Percentiles rank a stretch among this genome's conserved stretches.
Evolutionary conservation across 345 rosid species (phyloP).

Genomic region (Camelina neglecta): DNA sequence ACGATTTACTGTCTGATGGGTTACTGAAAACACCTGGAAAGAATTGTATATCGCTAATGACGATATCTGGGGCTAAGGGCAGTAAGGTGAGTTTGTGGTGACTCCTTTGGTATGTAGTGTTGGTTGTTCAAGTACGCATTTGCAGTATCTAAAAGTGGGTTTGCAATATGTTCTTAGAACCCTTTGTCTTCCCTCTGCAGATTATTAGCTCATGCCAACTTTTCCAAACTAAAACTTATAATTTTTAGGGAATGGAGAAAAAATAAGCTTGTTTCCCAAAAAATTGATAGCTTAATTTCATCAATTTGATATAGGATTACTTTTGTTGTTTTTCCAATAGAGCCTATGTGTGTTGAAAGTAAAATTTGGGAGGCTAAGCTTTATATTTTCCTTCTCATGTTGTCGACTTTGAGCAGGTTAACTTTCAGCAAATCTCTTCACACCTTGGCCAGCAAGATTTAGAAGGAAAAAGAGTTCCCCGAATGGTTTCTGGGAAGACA

Average conservation of each 20-base stretch:
- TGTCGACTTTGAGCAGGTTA: constrained; percentile 65
- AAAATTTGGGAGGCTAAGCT: constrained; percentile 4
- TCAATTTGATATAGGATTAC: neutral
- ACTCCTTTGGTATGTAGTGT: constrained; percentile 16
- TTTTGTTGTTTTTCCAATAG: neutral
- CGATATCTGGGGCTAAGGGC: constrained; percentile 99
- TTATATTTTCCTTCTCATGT: constrained; percentile 22
- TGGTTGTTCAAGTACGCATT: constrained; percentile 22
- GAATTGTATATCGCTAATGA: constrained; percentile 95
- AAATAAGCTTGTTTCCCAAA: neutral
- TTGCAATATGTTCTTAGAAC: neutral
- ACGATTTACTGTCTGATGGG: constrained; percentile 80
- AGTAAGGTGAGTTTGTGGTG: constrained; percentile 71
- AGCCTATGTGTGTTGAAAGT: neutral
- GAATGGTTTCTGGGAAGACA: constrained; percentile 99
- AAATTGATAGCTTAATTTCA: neutral
- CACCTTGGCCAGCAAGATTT: constrained; percentile 97
- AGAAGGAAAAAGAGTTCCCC: constrained; percentile 97
- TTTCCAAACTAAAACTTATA: neutral
- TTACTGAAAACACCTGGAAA: constrained; percentile 76
- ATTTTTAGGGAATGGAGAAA: neutral
- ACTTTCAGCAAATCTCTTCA: constrained; percentile 98
- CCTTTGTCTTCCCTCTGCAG: neutral
- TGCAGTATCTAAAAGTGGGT: neutral
- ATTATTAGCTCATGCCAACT: neutral